phyloP scores from a whole-genome alignment of 2,329 filamentous ascomycete species.

The Fonsecaea monophora region DNA sequence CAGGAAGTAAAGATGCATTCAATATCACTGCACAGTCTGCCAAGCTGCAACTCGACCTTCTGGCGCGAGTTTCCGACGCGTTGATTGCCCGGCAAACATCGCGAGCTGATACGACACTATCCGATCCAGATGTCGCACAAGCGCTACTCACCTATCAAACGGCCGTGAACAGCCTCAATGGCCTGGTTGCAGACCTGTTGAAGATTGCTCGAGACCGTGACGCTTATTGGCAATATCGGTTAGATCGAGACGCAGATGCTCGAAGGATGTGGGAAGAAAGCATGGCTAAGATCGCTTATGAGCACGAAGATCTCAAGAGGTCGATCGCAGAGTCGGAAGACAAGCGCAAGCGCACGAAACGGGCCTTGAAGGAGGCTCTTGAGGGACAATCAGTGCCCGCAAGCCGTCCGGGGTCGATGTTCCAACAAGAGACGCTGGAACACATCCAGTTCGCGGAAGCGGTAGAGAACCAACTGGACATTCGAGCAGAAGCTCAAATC shows the following conservation, averaged over 20 bases:
- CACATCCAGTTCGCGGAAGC: slow-evolving; percentile 46
- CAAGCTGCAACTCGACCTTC: slow-evolving; percentile 87
- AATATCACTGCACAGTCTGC: slow-evolving; percentile 97
- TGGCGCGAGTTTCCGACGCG: slow-evolving; percentile 80
- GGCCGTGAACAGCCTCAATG: slow-evolving; percentile 85
- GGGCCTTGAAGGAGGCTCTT: slow-evolving; percentile 83
- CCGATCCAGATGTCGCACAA: slow-evolving; percentile 76
- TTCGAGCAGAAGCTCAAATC: slow-evolving; percentile 47
- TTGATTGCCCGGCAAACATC: slow-evolving; percentile 55
- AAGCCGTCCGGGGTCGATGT: slow-evolving; percentile 47
- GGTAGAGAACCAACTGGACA: slow-evolving; percentile 45
- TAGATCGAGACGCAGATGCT: slow-evolving; percentile 90
- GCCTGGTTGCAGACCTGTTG: slow-evolving; percentile 81
- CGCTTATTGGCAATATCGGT: slow-evolving; percentile 93
- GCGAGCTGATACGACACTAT: slow-evolving; percentile 74
- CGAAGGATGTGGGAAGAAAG: slow-evolving; percentile 98
- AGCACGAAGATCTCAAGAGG: slow-evolving; percentile 89
- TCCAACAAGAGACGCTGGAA: slow-evolving; percentile 29
- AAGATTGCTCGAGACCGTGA: slow-evolving; percentile 94
- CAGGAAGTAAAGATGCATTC: slow-evolving; percentile 87
- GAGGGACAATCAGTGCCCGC: slow-evolving; percentile 60
- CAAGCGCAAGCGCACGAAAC: slow-evolving; percentile 88
- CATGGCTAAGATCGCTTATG: slow-evolving; percentile 93
- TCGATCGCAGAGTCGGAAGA: slow-evolving; percentile 87
- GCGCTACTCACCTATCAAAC: slow-evolving; percentile 86